Conservation (phyloP, 2,329 filamentous ascomycete genomes). For the Zasmidium cellare region DNA sequence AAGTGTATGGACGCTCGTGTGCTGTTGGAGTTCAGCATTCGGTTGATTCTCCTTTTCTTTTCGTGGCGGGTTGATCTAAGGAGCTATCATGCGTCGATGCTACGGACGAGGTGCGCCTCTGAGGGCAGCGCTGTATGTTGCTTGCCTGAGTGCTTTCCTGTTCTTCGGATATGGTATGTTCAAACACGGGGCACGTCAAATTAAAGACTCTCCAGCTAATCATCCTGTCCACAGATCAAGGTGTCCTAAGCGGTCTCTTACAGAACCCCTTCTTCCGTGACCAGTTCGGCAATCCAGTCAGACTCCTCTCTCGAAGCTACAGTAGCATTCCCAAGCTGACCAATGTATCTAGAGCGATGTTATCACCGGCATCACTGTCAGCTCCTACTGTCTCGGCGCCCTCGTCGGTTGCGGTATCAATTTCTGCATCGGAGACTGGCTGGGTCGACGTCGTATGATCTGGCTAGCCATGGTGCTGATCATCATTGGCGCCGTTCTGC, state of each 20-base stretch:
- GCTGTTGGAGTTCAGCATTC: too few relatives aligned
- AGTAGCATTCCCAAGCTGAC: not conserved
- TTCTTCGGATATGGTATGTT: constrained; percentile 18
- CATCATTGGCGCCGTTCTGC: constrained; percentile 46
- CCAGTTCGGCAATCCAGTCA: constrained; percentile 20
- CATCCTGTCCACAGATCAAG: constrained; percentile 6
- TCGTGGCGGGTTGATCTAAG: too few relatives aligned
- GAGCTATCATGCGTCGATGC: constrained; percentile 12
- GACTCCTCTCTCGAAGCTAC: constrained; percentile 1
- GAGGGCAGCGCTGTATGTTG: constrained; percentile 19
- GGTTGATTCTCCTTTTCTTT: too few relatives aligned
- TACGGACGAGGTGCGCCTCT: constrained; percentile 22
- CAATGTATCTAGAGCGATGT: constrained; percentile 6
- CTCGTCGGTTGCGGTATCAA: constrained; percentile 56
- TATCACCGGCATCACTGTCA: constrained; percentile 38
- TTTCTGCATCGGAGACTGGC: constrained; percentile 49
- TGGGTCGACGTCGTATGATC: constrained; percentile 52
- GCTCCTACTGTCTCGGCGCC: constrained; percentile 60
- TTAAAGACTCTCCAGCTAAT: too few relatives aligned
- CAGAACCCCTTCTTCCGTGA: constrained; percentile 22
- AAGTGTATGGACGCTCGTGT: too few relatives aligned
- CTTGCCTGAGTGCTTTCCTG: constrained; percentile 22
- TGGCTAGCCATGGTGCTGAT: constrained; percentile 52
- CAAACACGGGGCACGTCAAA: too few relatives aligned
- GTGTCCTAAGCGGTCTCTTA: constrained; percentile 22